Conservation (phyloP, 2,329 filamentous ascomycete species). For the Diplocarpon mali region DNA sequence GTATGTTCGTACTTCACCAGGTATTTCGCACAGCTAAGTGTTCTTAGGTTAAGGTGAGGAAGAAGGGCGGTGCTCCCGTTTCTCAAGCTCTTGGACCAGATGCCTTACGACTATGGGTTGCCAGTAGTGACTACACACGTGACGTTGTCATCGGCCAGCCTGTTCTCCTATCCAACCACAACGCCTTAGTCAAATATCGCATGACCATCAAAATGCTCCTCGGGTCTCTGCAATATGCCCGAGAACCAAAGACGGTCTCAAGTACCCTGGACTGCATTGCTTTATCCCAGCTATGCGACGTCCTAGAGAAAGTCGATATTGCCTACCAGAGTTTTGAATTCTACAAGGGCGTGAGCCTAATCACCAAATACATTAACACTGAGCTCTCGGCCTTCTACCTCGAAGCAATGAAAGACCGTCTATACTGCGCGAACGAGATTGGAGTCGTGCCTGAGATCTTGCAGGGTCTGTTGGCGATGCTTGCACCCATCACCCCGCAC, state of each 20-base stretch:
- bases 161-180: slow-evolving; percentile 67
- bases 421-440: slow-evolving; percentile 70
- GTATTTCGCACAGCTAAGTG: background rate
- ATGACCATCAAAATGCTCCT: slow-evolving; percentile 85
- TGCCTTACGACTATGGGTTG: slow-evolving; percentile 80
- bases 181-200: slow-evolving; percentile 72
- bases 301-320: slow-evolving; percentile 51
- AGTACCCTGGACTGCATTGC: slow-evolving; percentile 63
- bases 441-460: slow-evolving; percentile 58
- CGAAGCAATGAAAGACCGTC: slow-evolving; percentile 79
- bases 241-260: slow-evolving; percentile 34
- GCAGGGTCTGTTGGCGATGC: slow-evolving; percentile 61
- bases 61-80: slow-evolving; percentile 29
- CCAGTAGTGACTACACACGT: slow-evolving; percentile 80
- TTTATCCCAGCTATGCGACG: slow-evolving; percentile 58
- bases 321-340: slow-evolving; percentile 69
- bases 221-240: slow-evolving; percentile 49
- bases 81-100: slow-evolving; percentile 75
- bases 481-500: slow-evolving; percentile 70
- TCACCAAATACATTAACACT: slow-evolving; percentile 72
- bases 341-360: slow-evolving; percentile 58
- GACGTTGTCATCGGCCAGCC: slow-evolving; percentile 75
- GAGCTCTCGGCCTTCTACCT: slow-evolving; percentile 92
- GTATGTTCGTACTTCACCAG: background rate
- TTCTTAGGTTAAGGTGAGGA: slow-evolving; percentile 36